These are phyloP conservation scores for Diaporthe helianthi DNA, from an alignment of 2,329 filamentous ascomycete species.

Conservation along the genomic window DNA sequence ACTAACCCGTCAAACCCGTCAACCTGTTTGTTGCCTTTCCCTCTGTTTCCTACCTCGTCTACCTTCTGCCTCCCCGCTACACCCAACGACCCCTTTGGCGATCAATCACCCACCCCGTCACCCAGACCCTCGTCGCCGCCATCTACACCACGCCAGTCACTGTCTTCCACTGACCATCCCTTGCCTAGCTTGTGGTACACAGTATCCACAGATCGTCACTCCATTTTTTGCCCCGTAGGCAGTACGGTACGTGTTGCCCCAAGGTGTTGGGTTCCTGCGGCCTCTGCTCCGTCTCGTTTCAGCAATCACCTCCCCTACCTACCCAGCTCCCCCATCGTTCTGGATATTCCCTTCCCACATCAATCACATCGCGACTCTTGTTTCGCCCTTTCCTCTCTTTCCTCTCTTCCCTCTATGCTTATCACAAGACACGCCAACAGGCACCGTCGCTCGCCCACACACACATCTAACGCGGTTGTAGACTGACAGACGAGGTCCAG, in stretches of 20 bases:
- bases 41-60: constrained; percentile 4
- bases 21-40: not conserved
- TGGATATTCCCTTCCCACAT: constrained; percentile 4
- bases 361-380: constrained; percentile 14
- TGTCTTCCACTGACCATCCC: constrained; percentile 21
- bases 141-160: constrained; percentile 8
- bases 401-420: not conserved
- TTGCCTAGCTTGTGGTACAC: constrained; percentile 24
- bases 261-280: not conserved
- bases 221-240: constrained; percentile 24
- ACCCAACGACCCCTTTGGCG: constrained; percentile 19
- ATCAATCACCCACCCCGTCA: constrained; percentile 24
- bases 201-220: constrained; percentile 22
- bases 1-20: not conserved
- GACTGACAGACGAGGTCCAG: constrained; percentile 34
- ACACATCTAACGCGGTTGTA: constrained; percentile 26
- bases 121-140: constrained; percentile 6
- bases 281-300: constrained; percentile 30
- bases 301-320: constrained; percentile 25
- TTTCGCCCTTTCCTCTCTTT: not conserved
- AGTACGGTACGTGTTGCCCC: constrained; percentile 20
- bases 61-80: not conserved
- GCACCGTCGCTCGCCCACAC: not conserved
- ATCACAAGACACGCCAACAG: not conserved
- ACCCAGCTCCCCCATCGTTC: constrained; percentile 20